phyloP scores from a whole-genome alignment of 2,329 filamentous ascomycete species.

The Aspergillus cejpii region DNA sequence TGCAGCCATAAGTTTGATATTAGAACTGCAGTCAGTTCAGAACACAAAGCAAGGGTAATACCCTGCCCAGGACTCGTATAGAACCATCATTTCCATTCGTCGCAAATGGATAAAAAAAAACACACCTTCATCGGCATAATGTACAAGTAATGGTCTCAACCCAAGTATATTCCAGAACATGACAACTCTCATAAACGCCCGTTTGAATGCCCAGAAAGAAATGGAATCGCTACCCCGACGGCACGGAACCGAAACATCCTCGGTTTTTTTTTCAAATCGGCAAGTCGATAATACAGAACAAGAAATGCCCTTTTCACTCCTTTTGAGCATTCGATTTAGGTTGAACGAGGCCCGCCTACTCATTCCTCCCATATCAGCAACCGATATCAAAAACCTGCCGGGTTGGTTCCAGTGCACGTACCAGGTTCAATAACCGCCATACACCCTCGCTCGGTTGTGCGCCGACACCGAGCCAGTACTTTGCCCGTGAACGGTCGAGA shows the following conservation, averaged over 20 bases:
- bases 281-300: not conserved
- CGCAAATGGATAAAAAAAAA: conserved; percentile 2
- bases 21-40: not conserved
- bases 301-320: not conserved
- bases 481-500: conserved; percentile 70
- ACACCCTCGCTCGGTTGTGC: conserved; percentile 88
- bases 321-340: conserved; percentile 20
- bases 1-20: no score
- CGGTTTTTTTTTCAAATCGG: not conserved
- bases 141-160: conserved; percentile 13
- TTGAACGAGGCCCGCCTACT: conserved; percentile 33
- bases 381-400: not conserved
- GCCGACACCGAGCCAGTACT: conserved; percentile 95
- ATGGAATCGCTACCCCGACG: conserved; percentile 3
- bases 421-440: conserved; percentile 80
- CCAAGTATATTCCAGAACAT: conserved; percentile 13
- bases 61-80: not conserved
- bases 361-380: not conserved
- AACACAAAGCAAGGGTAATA: not conserved
- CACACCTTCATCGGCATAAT: conserved; percentile 14
- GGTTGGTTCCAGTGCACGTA: conserved; percentile 35
- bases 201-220: conserved; percentile 19
- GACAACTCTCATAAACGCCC: conserved; percentile 15
- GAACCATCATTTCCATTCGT: not conserved
- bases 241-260: not conserved